Conservation (phyloP, 257 asterid genomes). For the Solanum chaucha region DNA sequence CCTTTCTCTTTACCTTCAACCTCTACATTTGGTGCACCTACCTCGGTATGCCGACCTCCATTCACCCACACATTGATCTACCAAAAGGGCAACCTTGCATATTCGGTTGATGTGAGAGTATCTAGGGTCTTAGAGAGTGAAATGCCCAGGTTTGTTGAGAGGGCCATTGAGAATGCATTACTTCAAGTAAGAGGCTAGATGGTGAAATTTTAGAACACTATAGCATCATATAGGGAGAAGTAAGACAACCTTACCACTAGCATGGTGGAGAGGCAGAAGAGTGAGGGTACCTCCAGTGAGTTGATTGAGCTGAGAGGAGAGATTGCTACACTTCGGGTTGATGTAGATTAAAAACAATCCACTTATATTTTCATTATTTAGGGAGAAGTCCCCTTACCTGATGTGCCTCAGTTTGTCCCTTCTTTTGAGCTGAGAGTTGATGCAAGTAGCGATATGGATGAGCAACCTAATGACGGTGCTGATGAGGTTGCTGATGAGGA, state of each 20-base stretch:
- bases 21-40: not conserved
- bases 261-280: not conserved
- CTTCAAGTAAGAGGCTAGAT: not conserved
- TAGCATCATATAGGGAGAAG: not conserved
- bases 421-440: too few relatives aligned
- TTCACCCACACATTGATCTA: not conserved
- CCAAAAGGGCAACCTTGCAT: not conserved
- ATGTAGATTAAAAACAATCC: not conserved
- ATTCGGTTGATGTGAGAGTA: not conserved
- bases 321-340: not conserved
- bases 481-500: too few relatives aligned
- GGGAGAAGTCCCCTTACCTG: not conserved
- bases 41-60: not conserved
- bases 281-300: not conserved
- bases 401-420: not conserved
- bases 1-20: too few relatives aligned
- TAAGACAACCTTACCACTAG: not conserved
- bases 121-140: not conserved
- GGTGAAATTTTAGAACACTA: not conserved
- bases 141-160: not conserved
- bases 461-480: too few relatives aligned
- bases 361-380: too few relatives aligned
- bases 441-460: too few relatives aligned
- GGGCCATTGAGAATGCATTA: not conserved
- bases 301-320: not conserved